Evolutionary conservation across 805 yeast genomes (phyloP), one percentile per base, ranked within the genome.

Genomic region (Sugiyamaella floridensis): DNA sequence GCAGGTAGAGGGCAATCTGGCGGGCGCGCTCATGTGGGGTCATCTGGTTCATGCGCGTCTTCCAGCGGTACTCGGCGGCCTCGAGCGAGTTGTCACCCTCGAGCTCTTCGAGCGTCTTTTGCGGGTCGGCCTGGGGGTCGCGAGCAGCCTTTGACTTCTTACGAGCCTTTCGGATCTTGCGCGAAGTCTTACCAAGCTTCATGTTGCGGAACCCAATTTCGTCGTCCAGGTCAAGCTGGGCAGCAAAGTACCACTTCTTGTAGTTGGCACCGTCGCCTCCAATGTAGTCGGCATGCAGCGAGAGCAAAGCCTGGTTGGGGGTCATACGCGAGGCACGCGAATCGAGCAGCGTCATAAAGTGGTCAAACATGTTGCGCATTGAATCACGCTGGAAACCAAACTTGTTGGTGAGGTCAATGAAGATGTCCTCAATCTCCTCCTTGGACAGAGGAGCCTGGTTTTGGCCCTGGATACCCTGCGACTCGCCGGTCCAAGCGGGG

Each of bases 401-500:
- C 52, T 78, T 73, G 44, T 65, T 62, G n/a, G 79, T 74, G 47
- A 90, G 65, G 26, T 78, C 78, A 20, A 69, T 67, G 63, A 90
- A 86, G 8, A 86, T 78, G 4, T 67, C 72, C 53, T 70, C 70
- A n/a, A 90, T 84, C 58, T 81, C 84, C 40, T 72, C 77, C 58
- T 80, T 77, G 48, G 86, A 76, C 45, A 93, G 77, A 8, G 97
- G 96, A 19, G 85, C 86, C 66, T 83, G 77, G 53, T 75, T 90
- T 11, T 32, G 37, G 37, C 37, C 37, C 37, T 32, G 37, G 8
- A 14, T 11, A 11, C 37, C 37, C 37, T 32, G 37, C n/a, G 37
- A 11, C 71, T 93, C 98, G 46, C 95, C 95, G 22, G 97, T 87
- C 99, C 99, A 93, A 49, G 99, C 98, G 44, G 99, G 99, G 70